These are phyloP conservation scores for Capsicum baccatum DNA, from an alignment of 257 asterid species.

Conservation along the genomic window DNA sequence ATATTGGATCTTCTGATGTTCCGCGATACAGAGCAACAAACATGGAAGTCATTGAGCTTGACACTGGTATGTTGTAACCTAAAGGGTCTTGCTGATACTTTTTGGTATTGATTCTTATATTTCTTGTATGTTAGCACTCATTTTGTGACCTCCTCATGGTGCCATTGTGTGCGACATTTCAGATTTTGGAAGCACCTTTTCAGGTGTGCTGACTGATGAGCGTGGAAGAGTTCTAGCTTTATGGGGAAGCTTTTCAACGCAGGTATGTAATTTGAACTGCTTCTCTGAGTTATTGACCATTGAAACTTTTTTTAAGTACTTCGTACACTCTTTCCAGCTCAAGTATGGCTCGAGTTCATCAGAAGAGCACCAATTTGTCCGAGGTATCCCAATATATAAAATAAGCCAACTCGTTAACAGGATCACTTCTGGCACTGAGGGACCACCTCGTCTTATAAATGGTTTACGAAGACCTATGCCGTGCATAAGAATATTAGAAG, in stretches of 20 bases:
- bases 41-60: constrained; percentile 98
- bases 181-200: constrained; percentile 95
- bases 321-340: constrained; percentile 57
- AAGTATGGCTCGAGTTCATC: constrained; percentile 84
- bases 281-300: constrained; percentile 31
- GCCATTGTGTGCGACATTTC: constrained; percentile 39
- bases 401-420: constrained; percentile 77
- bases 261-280: constrained; percentile 56
- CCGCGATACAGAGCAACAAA: constrained; percentile 98
- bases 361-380: constrained; percentile 98
- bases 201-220: constrained; percentile 96
- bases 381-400: constrained; percentile 84
- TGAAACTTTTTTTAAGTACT: constrained; percentile 22
- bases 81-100: constrained; percentile 18
- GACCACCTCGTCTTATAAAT: constrained; percentile 74
- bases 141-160: constrained; percentile 24
- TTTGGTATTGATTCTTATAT: constrained; percentile 6
- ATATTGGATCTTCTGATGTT: constrained; percentile 87
- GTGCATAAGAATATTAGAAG: constrained; percentile 81
- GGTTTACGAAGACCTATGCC: constrained; percentile 95
- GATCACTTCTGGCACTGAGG: constrained; percentile 66
- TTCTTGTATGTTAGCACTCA: constrained; percentile 29
- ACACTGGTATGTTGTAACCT: constrained; percentile 70
- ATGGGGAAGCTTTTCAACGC: constrained; percentile 98
- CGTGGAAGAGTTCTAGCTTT: constrained; percentile 91